Percentiles rank a stretch among this genome's conserved stretches.
phyloP scores from a whole-genome alignment of 495 filamentous ascomycete genomes.

The Apiosordaria backusii region DNA sequence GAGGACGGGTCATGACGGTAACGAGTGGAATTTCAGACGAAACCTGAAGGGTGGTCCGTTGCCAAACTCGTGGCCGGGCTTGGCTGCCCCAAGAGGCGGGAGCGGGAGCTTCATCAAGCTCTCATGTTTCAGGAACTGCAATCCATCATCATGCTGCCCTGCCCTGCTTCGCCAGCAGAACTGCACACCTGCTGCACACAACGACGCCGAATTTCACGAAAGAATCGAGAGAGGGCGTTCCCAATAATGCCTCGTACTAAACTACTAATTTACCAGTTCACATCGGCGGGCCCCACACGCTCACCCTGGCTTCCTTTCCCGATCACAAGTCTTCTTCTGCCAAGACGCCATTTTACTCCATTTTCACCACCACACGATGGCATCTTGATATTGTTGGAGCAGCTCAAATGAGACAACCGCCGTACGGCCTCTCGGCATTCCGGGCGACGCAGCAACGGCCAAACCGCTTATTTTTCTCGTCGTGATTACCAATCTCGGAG shows the following conservation, averaged over 20 bases:
- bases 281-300: constrained; percentile 10
- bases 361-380: constrained; percentile 3
- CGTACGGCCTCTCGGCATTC: no score
- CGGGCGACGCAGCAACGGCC: not conserved
- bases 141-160: constrained; percentile 17
- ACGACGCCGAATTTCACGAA: not conserved
- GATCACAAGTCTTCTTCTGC: constrained; percentile 9
- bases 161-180: not conserved
- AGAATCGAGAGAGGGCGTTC: not conserved
- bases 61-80: not conserved
- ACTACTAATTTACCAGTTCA: constrained; percentile 25
- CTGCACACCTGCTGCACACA: not conserved
- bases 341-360: constrained; percentile 10
- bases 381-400: constrained; percentile 11
- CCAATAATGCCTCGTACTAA: constrained; percentile 22
- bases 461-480: not conserved
- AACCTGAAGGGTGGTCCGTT: not conserved
- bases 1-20: not conserved
- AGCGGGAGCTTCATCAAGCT: constrained; percentile 2
- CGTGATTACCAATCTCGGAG: constrained; percentile 5
- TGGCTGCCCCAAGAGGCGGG: constrained; percentile 3
- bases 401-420: constrained; percentile 8
- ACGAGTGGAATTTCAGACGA: not conserved
- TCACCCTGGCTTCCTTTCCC: constrained; percentile 12
- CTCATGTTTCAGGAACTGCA: constrained; percentile 25